Conservation (phyloP, 2,329 filamentous ascomycete species). For the Plectosphaerella cucumerina region DNA sequence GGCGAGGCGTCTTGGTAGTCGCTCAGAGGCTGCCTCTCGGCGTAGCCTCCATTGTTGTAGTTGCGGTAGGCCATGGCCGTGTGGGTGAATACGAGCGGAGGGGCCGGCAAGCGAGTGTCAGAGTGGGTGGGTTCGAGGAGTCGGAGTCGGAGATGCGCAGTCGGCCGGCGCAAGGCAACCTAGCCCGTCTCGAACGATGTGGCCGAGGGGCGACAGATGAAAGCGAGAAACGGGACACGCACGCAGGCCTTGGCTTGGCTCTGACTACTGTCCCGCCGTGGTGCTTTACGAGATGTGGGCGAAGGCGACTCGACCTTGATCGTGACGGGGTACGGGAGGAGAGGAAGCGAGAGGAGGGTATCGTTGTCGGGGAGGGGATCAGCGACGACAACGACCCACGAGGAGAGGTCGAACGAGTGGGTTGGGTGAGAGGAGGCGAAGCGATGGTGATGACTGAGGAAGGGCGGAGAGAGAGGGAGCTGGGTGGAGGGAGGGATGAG, state of each 20-base stretch:
- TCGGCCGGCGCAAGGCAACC: neutral
- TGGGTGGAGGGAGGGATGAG: too few relatives aligned
- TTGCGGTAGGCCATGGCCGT: slow-evolving; percentile 8
- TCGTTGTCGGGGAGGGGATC: too few relatives aligned
- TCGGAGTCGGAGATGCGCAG: neutral
- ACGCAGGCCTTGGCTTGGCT: too few relatives aligned
- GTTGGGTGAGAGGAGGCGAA: neutral
- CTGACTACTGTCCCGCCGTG: too few relatives aligned
- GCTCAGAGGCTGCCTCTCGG: slow-evolving; percentile 14
- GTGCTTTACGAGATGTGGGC: neutral
- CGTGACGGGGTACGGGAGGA: too few relatives aligned
- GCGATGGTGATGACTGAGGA: neutral
- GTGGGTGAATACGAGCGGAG: neutral
- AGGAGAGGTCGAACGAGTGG: too few relatives aligned
- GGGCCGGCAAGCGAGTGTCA: neutral
- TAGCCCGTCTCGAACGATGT: neutral
- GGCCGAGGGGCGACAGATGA: neutral
- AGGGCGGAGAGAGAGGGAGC: neutral
- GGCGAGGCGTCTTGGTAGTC: slow-evolving; percentile 10
- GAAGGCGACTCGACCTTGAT: too few relatives aligned
- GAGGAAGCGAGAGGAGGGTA: too few relatives aligned
- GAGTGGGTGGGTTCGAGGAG: neutral
- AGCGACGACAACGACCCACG: too few relatives aligned
- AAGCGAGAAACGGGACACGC: neutral
- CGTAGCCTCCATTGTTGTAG: slow-evolving; percentile 12